A percentile compares a stretch with the other conserved stretches of the same genome.
phyloP scores from a whole-genome alignment of 2,329 filamentous ascomycete genomes.

The Verticillium klebahnii region DNA sequence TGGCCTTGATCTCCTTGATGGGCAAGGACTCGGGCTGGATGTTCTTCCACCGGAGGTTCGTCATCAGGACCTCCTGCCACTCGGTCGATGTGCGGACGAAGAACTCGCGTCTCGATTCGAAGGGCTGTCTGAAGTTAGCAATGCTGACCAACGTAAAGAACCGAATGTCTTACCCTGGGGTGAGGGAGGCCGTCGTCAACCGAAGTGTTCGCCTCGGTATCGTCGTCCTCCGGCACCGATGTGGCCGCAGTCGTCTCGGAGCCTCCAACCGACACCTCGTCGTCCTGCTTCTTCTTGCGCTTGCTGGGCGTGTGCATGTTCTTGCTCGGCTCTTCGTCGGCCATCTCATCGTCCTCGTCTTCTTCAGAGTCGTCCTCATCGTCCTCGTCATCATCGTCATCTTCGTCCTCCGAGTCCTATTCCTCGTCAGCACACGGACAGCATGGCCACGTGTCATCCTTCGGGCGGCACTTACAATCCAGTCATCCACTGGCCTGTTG shows the following conservation, averaged over 20 bases:
- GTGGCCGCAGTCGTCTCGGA: constrained; percentile 20
- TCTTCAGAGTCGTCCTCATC: constrained; percentile 50
- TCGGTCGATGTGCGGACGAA: constrained; percentile 81
- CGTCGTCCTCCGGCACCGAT: constrained; percentile 34
- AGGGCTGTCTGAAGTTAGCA: constrained; percentile 55
- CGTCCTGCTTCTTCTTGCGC: constrained; percentile 50
- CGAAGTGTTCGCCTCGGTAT: constrained; percentile 43
- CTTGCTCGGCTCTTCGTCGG: constrained; percentile 37
- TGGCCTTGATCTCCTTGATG: constrained; percentile 88
- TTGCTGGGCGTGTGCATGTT: constrained; percentile 47
- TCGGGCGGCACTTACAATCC: constrained; percentile 56
- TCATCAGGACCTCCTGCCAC: constrained; percentile 86
- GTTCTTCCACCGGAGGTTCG: constrained; percentile 64
- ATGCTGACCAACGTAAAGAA: not conserved
- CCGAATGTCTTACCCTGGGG: constrained; percentile 40
- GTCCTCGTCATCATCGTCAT: constrained; percentile 54
- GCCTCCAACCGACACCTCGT: constrained; percentile 23
- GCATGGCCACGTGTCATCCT: constrained; percentile 19
- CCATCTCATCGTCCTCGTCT: constrained; percentile 43
- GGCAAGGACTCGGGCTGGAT: constrained; percentile 62
- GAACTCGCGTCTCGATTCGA: constrained; percentile 88
- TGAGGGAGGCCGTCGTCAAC: constrained; percentile 75
- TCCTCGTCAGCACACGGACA: constrained; percentile 13
- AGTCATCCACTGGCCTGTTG: constrained; percentile 76
- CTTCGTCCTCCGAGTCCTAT: constrained; percentile 55